Percentiles rank a stretch among this genome's conserved stretches.
Conservation (phyloP, 495 filamentous ascomycete genomes). For the Aspergillus haitiensis region DNA sequence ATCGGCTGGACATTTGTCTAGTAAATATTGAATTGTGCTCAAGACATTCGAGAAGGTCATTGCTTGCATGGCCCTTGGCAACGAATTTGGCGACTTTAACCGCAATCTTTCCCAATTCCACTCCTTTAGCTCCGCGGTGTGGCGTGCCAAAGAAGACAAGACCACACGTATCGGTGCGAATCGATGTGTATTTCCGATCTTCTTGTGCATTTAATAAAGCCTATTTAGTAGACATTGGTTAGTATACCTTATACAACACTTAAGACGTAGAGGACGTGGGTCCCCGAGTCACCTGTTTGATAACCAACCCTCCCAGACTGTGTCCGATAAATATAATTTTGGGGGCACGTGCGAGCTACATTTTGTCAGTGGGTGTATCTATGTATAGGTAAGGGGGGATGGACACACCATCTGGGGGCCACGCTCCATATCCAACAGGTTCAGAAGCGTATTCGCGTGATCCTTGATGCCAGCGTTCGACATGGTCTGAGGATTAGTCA, state of each 20-base stretch:
- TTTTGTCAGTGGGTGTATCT: neutral
- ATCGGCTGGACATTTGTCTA: constrained; percentile 40
- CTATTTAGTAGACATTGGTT: constrained; percentile 18
- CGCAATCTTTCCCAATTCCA: constrained; percentile 42
- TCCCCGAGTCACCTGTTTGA: constrained; percentile 39
- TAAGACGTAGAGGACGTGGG: no score
- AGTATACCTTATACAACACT: neutral
- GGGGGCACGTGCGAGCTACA: constrained; percentile 25
- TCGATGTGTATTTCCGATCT: constrained; percentile 41
- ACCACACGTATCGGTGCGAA: constrained; percentile 40
- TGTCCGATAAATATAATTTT: constrained; percentile 50
- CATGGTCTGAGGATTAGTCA: constrained; percentile 40
- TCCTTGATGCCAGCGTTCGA: constrained; percentile 42
- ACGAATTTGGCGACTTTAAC: constrained; percentile 38
- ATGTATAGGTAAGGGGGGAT: no score
- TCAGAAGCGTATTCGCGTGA: constrained; percentile 41
- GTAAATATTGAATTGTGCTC: constrained; percentile 45
- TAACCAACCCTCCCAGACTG: constrained; percentile 47
- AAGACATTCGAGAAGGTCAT: constrained; percentile 39
- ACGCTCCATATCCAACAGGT: constrained; percentile 39
- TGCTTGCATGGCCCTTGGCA: constrained; percentile 37
- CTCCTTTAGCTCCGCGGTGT: constrained; percentile 44
- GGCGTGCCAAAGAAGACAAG: constrained; percentile 51
- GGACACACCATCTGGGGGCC: constrained; percentile 27
- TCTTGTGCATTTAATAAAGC: constrained; percentile 45